A percentile compares a stretch with the other conserved stretches of the same genome.
Evolutionary conservation across 73 alveolate species (phyloP).

Genomic region (Tetrahymena borealis): DNA sequence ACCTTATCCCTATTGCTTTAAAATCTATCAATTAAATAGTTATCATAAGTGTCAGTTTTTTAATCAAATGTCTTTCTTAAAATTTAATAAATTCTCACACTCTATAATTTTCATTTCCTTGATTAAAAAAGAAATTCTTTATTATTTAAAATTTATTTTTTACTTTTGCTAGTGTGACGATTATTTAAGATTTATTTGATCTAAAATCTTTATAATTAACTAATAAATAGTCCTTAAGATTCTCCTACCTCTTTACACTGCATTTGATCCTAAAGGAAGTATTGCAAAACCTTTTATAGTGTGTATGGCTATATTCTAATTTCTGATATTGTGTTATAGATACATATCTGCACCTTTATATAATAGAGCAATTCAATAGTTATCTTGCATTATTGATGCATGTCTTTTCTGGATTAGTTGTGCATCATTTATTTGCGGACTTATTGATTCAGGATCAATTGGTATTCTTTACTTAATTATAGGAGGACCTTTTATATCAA

Average conservation of each 20-base stretch:
- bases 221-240: neutral
- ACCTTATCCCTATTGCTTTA: too few relatives aligned
- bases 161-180: too few relatives aligned
- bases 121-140: too few relatives aligned
- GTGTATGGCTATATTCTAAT: conserved; percentile 11
- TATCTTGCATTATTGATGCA: conserved; percentile 5
- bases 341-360: conserved; percentile 37
- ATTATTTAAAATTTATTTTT: too few relatives aligned
- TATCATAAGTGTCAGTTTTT: too few relatives aligned
- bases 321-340: conserved; percentile 21
- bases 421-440: conserved; percentile 29
- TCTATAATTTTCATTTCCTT: too few relatives aligned
- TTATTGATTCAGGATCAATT: conserved; percentile 18
- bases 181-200: neutral
- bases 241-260: conserved; percentile 17
- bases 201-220: neutral
- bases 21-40: too few relatives aligned
- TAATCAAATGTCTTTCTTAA: too few relatives aligned
- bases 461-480: conserved; percentile 32
- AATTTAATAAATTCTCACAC: too few relatives aligned
- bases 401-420: conserved; percentile 30
- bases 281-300: conserved; percentile 23
- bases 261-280: conserved; percentile 24
- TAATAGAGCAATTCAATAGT: conserved; percentile 11
- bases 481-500: conserved; percentile 31